A percentile compares a stretch with the other conserved stretches of the same genome.
Conservation (phyloP, 345 rosid genomes). For the Excoecaria agallocha region DNA sequence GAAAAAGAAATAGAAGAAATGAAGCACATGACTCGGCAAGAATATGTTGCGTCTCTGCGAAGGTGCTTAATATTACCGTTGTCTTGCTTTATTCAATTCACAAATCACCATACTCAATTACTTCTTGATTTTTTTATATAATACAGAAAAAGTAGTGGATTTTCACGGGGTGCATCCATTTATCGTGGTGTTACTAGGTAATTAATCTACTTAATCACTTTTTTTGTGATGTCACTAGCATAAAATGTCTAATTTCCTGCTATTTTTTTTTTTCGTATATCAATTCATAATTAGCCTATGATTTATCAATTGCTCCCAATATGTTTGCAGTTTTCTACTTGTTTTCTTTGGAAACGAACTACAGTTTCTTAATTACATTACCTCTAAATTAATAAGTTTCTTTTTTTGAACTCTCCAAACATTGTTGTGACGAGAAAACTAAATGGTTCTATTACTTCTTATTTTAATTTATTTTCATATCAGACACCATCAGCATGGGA, state of each 20-base stretch:
- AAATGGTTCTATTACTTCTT: background rate
- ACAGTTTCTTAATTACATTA: background rate
- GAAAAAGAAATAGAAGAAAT: slow-evolving; percentile 22
- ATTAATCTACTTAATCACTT: background rate
- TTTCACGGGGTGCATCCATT: slow-evolving; percentile 33
- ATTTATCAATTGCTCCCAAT: too few relatives aligned
- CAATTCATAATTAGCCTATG: too few relatives aligned
- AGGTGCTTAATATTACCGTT: slow-evolving; percentile 14
- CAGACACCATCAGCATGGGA: slow-evolving; percentile 34
- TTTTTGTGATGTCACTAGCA: background rate
- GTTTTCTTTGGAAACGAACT: too few relatives aligned
- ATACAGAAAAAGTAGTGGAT: slow-evolving; percentile 34
- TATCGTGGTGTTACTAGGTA: slow-evolving; percentile 37
- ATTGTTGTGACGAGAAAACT: background rate
- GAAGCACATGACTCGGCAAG: slow-evolving; percentile 34
- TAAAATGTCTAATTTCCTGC: too few relatives aligned
- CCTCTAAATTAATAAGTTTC: too few relatives aligned
- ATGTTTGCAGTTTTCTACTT: too few relatives aligned
- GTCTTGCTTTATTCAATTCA: background rate
- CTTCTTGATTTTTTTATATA: background rate
- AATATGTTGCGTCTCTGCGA: slow-evolving; percentile 30
- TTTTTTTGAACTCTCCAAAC: background rate
- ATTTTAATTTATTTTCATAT: background rate
- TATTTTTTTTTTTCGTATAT: too few relatives aligned
- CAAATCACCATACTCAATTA: background rate